Percentiles rank a stretch among this genome's conserved stretches.
These are phyloP conservation scores for Elsinoe ampelina DNA, from an alignment of 2,329 filamentous ascomycete species.

Conservation along the genomic window DNA sequence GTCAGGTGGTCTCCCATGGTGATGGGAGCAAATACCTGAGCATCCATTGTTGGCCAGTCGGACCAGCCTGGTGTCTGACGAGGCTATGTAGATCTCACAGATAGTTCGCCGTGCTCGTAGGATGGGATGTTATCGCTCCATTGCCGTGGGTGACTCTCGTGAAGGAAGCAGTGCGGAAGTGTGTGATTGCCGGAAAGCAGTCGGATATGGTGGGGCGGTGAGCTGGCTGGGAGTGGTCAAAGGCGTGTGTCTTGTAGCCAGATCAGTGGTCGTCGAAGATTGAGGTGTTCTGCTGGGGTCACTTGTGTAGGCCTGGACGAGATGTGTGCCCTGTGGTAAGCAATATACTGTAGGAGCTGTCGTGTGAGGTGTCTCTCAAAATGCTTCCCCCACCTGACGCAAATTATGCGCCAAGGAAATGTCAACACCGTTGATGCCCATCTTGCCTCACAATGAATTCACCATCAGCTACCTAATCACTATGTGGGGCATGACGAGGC, in stretches of 20 bases:
- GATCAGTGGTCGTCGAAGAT: too few species aligned
- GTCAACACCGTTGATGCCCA: conserved; percentile 2
- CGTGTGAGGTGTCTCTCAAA: background rate
- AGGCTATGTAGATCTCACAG: background rate
- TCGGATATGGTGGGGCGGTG: too few species aligned
- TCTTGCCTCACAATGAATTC: background rate
- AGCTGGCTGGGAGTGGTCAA: too few species aligned
- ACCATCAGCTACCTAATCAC: background rate
- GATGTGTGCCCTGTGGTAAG: too few species aligned
- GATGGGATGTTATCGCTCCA: background rate
- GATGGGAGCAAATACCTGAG: conserved; percentile 4
- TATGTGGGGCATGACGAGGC: too few species aligned
- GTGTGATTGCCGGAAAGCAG: too few species aligned
- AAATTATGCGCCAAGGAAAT: background rate
- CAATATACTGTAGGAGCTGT: background rate
- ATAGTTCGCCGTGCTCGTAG: background rate
- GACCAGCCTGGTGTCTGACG: background rate
- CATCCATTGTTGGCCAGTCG: conserved; percentile 5
- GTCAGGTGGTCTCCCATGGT: background rate
- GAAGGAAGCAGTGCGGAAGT: too few species aligned
- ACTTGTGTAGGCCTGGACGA: background rate
- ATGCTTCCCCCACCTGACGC: conserved; percentile 4
- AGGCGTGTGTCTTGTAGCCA: too few species aligned
- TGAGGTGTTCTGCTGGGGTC: too few species aligned
- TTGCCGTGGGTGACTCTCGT: background rate